phyloP scores from a whole-genome alignment of 2,329 filamentous ascomycete species.

The Taxawa tesnikishii region DNA sequence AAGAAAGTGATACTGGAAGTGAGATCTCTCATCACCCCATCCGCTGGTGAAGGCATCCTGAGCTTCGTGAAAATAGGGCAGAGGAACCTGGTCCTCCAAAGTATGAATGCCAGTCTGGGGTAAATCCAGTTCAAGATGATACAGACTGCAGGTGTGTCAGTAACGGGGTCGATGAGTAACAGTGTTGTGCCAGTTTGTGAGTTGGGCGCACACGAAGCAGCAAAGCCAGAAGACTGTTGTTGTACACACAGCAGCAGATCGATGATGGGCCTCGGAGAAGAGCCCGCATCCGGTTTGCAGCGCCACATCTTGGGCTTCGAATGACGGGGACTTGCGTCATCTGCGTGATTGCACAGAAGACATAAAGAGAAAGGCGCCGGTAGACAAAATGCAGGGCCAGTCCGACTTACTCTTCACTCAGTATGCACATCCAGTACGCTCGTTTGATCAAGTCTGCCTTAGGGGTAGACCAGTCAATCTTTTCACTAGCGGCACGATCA shows the following conservation, averaged over 20 bases:
- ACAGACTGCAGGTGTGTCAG: constrained; percentile 33
- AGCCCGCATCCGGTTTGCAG: too few relatives aligned
- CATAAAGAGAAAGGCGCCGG: too few relatives aligned
- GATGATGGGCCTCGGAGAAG: too few relatives aligned
- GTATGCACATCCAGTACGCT: constrained; percentile 45
- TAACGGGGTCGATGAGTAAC: too few relatives aligned
- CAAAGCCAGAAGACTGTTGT: too few relatives aligned
- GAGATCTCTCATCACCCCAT: constrained; percentile 35
- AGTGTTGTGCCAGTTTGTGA: too few relatives aligned
- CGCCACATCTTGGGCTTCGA: too few relatives aligned
- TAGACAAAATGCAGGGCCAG: too few relatives aligned
- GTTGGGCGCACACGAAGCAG: too few relatives aligned
- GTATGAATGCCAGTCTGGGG: constrained; percentile 43
- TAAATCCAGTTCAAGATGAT: constrained; percentile 47
- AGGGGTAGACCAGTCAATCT: constrained; percentile 34
- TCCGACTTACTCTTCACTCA: constrained; percentile 39
- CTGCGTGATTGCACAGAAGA: too few relatives aligned
- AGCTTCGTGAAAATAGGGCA: constrained; percentile 40
- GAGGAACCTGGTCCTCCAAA: constrained; percentile 40
- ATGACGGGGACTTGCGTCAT: too few relatives aligned
- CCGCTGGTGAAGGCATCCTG: constrained; percentile 28
- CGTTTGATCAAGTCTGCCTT: constrained; percentile 41
- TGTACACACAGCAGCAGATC: too few relatives aligned
- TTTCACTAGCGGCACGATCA: constrained; percentile 9
- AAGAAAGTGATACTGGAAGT: constrained; percentile 47